Conservation (phyloP, 306 rosid species). For the Ormosia semicastrata region DNA sequence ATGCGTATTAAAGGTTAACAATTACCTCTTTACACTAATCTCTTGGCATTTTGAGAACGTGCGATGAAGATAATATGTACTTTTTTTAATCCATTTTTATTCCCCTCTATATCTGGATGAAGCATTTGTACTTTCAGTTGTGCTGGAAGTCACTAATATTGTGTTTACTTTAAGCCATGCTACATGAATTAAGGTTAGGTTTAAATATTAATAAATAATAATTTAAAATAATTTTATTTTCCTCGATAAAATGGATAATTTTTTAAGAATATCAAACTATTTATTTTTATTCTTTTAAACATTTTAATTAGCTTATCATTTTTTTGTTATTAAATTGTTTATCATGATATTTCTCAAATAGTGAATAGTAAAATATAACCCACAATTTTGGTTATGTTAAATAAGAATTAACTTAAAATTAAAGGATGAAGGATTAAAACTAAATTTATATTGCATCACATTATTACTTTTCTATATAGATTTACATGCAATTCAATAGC, state of each 20-base stretch:
- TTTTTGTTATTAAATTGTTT: too few species aligned
- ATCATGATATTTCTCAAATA: too few species aligned
- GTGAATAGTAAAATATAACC: too few species aligned
- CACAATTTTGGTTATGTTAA: too few species aligned
- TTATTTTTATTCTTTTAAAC: too few species aligned
- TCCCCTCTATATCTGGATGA: background rate
- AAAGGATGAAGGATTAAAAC: too few species aligned
- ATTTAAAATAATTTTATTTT: too few species aligned
- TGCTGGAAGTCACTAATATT: background rate
- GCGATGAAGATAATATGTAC: background rate
- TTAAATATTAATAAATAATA: background rate
- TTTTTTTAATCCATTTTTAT: background rate
- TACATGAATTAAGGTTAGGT: background rate
- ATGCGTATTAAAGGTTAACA: background rate
- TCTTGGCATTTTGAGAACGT: background rate
- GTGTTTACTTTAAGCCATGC: background rate
- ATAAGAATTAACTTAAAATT: too few species aligned
- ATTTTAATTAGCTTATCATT: too few species aligned
- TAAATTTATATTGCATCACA: too few species aligned
- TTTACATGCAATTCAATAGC: background rate
- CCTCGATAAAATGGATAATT: too few species aligned
- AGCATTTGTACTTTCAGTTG: background rate
- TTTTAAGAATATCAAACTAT: too few species aligned
- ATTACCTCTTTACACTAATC: background rate
- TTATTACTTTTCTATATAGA: background rate